These are phyloP conservation scores for Cladorrhinum sp. DNA, from an alignment of 2,329 filamentous ascomycete genomes.

Conservation along the genomic window DNA sequence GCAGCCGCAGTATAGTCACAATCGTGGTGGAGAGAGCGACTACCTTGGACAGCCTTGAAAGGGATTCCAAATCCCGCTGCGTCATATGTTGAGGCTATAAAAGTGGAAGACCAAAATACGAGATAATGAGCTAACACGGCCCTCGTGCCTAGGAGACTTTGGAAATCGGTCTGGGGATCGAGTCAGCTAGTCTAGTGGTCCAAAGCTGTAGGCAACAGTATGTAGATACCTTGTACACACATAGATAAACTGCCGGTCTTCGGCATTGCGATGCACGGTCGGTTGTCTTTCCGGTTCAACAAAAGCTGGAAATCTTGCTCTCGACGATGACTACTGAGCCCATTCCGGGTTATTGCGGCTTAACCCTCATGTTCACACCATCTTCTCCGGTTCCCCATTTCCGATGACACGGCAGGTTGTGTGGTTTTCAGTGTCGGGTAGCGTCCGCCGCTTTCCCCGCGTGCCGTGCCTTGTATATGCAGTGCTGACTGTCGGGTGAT, in stretches of 20 bases:
- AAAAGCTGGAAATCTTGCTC: no score
- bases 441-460: not conserved
- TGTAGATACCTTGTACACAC: not conserved
- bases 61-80: not conserved
- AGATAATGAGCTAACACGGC: not conserved
- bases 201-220: not conserved
- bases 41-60: not conserved
- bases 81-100: not conserved
- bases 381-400: not conserved
- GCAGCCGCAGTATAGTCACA: not conserved
- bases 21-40: not conserved
- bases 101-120: not conserved
- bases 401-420: not conserved
- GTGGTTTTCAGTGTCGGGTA: not conserved
- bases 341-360: not conserved
- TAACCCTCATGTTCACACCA: not conserved
- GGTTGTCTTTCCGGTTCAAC: not conserved
- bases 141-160: no score
- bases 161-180: not conserved
- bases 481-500: not conserved
- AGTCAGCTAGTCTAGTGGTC: not conserved
- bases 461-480: not conserved
- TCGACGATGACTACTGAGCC: not conserved
- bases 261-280: not conserved
- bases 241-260: not conserved